A percentile compares a stretch with the other conserved stretches of the same genome.
Conservation (phyloP, 148 eudicot species). For the Agrostemma githago region DNA sequence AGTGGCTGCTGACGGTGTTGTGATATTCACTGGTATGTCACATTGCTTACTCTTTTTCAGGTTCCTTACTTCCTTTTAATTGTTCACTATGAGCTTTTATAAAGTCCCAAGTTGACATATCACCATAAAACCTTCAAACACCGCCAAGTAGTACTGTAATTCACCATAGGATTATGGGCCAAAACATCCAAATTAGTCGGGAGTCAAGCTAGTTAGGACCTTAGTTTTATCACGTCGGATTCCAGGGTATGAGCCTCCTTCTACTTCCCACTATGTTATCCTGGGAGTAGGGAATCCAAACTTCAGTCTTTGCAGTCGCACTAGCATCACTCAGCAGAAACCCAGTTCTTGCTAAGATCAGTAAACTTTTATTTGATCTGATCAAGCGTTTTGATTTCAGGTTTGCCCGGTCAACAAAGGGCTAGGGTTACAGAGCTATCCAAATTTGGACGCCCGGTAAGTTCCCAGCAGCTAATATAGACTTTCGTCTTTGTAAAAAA, state of each 20-base stretch:
- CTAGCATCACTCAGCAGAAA: background rate
- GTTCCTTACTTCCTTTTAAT: background rate
- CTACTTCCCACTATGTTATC: too few relatives aligned
- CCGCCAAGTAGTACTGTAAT: background rate
- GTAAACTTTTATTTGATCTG: background rate
- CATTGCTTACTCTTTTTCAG: background rate
- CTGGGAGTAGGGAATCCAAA: too few relatives aligned
- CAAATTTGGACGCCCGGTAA: constrained; percentile 93
- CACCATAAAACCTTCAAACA: too few relatives aligned
- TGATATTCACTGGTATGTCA: constrained; percentile 68
- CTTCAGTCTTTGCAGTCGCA: background rate
- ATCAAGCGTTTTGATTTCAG: constrained; percentile 23
- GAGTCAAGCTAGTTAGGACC: background rate
- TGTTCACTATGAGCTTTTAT: background rate
- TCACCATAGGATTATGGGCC: background rate
- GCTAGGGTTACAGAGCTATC: constrained; percentile 77
- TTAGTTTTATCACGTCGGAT: too few relatives aligned
- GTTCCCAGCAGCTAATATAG: constrained; percentile 4
- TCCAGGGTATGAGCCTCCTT: too few relatives aligned
- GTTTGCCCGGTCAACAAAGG: constrained; percentile 75
- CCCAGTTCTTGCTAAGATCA: background rate
- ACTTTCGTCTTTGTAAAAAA: background rate
- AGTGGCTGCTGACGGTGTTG: constrained; percentile 74
- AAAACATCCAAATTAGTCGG: background rate
- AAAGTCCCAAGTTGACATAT: background rate